Base-by-base conservation (phyloP, 2,329 filamentous ascomycete species). In the Escovopsis weberi region DNA sequence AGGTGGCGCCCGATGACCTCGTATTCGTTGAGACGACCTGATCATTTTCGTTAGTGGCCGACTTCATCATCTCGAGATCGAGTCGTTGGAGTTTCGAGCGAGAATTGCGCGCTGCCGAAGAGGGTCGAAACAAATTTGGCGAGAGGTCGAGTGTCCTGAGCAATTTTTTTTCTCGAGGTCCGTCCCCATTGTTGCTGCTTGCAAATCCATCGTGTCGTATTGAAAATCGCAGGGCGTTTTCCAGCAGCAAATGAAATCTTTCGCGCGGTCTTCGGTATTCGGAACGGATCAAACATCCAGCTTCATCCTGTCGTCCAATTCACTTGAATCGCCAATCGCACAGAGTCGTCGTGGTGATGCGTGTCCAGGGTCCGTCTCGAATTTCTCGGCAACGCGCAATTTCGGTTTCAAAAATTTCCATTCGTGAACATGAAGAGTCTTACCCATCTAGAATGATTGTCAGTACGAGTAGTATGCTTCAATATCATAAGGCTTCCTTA, bases 1-100 rank as follows among this genome's bases (percentile, higher is more conserved):
- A 98, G 72, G 74, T 95, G 89, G 73, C 93, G 89, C 75, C 93
- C 91, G 67, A 98, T 94, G 77, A 98, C 89, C 82, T 96, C 91
- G 81, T 94, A 98, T 82, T 98, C 91, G 70, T 87, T 85, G 75
- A 98, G 88, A 80, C 91, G 91, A 86, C 88, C 91, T 98, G 69
- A 44, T 39, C 39, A 38, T 44, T 36, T 46, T 45, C 49, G 57
- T 62, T 51, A 62, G 65, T 62, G 51, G 46, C 23, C 37, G 34
- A 33, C 26, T 26, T 33, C 37, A 33, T 18, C 38, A 30, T 32
- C 9, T 33, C 41, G 33, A 42, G 12, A 9, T 45, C 15, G 2
- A 2, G 35, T 35, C 33, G 18, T 40, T 15, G n/a, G 23, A 38
- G 26, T n/a, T 30, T 28, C 9, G 37, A 12, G 33, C 4, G 2